A percentile compares a stretch with the other conserved stretches of the same genome.
These are phyloP conservation scores for Vaccinium macrocarpon DNA, from an alignment of 148 eudicot species.

Conservation along the genomic window DNA sequence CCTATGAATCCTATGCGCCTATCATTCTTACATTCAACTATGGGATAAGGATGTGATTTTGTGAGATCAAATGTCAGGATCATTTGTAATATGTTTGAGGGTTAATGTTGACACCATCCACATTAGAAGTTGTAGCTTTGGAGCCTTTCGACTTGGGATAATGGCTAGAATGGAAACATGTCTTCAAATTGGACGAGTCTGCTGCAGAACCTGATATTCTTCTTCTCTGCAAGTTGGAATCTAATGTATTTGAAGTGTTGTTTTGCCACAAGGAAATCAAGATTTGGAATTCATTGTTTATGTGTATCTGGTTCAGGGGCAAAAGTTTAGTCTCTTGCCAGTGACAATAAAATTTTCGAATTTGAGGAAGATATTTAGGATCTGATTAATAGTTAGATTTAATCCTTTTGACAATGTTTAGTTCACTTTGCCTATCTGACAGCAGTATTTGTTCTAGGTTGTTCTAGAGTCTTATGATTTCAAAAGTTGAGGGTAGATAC, in stretches of 20 bases:
- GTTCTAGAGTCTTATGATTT: background rate
- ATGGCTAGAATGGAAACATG: background rate
- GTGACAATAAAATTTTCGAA: background rate
- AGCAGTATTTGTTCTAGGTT: background rate
- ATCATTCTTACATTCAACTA: background rate
- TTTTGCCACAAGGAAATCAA: background rate
- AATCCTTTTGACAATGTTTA: background rate
- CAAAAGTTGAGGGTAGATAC: background rate
- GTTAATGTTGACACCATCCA: background rate
- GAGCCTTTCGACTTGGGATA: constrained; percentile 12
- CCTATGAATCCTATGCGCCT: background rate
- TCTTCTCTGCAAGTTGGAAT: background rate
- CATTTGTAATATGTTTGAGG: background rate
- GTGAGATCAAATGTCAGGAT: background rate
- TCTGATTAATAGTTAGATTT: background rate
- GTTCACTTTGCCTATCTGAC: background rate
- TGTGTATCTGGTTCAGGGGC: background rate
- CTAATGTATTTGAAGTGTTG: background rate
- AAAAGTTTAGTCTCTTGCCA: background rate
- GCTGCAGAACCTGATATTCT: background rate
- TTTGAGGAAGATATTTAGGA: background rate
- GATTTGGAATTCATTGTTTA: background rate
- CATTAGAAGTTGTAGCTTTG: constrained; percentile 5
- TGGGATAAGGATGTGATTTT: constrained; percentile 7
- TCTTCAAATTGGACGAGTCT: background rate